Conservation (phyloP, 2,329 filamentous ascomycete genomes). For the Venturia oleaginea region DNA sequence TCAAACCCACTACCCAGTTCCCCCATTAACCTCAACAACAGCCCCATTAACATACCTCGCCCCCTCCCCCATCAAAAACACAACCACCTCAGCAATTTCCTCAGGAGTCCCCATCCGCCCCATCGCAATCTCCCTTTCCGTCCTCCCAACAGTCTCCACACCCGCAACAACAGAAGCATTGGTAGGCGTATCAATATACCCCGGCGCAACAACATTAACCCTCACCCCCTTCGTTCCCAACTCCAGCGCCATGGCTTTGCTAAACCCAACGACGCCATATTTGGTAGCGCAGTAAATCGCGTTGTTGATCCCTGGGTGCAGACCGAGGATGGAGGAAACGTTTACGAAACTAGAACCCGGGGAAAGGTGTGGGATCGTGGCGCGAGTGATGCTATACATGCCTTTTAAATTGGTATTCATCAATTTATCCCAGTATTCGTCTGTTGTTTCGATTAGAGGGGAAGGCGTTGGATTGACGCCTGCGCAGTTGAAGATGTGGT, state of each 20-base stretch:
- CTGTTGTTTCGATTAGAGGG: slow-evolving; percentile 31
- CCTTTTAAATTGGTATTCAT: slow-evolving; percentile 38
- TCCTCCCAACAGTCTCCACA: slow-evolving; percentile 38
- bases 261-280: slow-evolving; percentile 24
- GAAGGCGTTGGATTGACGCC: slow-evolving; percentile 37
- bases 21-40: slow-evolving; percentile 47
- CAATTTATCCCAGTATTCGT: slow-evolving; percentile 40
- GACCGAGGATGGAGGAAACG: slow-evolving; percentile 21
- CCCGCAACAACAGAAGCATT: slow-evolving; percentile 49
- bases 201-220: slow-evolving; percentile 45
- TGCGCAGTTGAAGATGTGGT: slow-evolving; percentile 9
- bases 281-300: slow-evolving; percentile 16
- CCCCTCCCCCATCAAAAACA: slow-evolving; percentile 43
- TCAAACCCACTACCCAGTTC: slow-evolving; percentile 20
- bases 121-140: slow-evolving; percentile 41
- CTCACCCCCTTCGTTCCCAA: slow-evolving; percentile 42
- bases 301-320: slow-evolving; percentile 18
- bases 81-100: slow-evolving; percentile 49
- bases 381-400: slow-evolving; percentile 37
- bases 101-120: slow-evolving; percentile 42
- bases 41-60: slow-evolving; percentile 47
- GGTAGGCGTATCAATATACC: slow-evolving; percentile 42
- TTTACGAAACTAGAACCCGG: slow-evolving; percentile 21
- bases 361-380: slow-evolving; percentile 32
- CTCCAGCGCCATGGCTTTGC: slow-evolving; percentile 37